A percentile compares a stretch with the other conserved stretches of the same genome.
phyloP scores from a whole-genome alignment of 768 basidiomycete genomes.

The Megacollybia marginata region DNA sequence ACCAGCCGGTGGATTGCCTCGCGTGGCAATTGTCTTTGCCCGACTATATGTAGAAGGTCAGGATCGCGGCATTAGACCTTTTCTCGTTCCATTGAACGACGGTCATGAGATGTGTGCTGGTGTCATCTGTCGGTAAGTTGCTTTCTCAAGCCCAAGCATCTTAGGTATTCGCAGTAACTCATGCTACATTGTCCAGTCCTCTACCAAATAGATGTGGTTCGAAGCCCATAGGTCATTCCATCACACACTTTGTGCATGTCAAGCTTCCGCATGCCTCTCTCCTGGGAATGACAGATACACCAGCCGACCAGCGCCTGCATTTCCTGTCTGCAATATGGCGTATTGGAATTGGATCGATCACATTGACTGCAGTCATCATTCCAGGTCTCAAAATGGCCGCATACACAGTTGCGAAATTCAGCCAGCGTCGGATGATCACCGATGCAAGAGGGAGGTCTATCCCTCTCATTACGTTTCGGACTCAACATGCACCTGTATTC shows the following conservation, averaged over 20 bases:
- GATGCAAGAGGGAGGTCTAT: slow-evolving; percentile 5
- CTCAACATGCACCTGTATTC: slow-evolving; percentile 25
- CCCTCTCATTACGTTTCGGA: slow-evolving; percentile 23
- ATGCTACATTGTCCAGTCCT: too few species aligned
- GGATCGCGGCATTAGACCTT: too few species aligned
- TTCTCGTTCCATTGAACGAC: too few species aligned
- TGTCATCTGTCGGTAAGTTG: too few species aligned
- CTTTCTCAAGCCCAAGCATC: too few species aligned
- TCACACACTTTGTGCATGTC: slow-evolving; percentile 24
- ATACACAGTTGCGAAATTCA: slow-evolving; percentile 19
- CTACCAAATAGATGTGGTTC: slow-evolving; percentile 12
- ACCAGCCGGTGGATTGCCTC: slow-evolving; percentile 15
- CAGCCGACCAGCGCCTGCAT: not conserved
- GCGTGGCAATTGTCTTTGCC: slow-evolving; percentile 21
- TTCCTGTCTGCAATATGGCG: slow-evolving; percentile 20
- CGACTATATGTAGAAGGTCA: slow-evolving; percentile 10
- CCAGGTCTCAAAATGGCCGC: slow-evolving; percentile 15
- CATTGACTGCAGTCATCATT: slow-evolving; percentile 13
- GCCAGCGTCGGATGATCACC: slow-evolving; percentile 15
- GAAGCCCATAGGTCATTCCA: slow-evolving; percentile 17
- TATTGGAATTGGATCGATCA: slow-evolving; percentile 20
- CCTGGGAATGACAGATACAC: slow-evolving; percentile 6
- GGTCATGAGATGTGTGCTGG: too few species aligned
- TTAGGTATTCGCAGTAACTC: too few species aligned
- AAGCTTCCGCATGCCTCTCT: slow-evolving; percentile 18